phyloP scores from a whole-genome alignment of 768 basidiomycete species.

The Suillus ampliporus region DNA sequence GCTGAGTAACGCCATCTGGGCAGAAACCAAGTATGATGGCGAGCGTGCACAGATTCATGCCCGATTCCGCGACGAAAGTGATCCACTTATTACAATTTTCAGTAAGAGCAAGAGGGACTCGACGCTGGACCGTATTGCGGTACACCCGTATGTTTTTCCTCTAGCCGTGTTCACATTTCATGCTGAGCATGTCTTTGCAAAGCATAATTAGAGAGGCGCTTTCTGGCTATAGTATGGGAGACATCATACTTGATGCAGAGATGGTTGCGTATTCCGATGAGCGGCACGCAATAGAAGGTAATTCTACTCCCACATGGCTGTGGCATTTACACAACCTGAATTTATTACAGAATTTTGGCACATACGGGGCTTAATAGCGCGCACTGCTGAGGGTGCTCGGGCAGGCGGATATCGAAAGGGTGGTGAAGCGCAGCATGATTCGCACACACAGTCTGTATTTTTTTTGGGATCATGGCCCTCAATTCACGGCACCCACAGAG shows the following conservation, averaged over 20 bases:
- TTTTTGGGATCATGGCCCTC: slow-evolving; percentile 34
- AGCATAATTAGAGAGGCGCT: slow-evolving; percentile 69
- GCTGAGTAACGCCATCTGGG: slow-evolving; percentile 57
- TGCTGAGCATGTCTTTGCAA: slow-evolving; percentile 16
- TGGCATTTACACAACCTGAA: slow-evolving; percentile 2
- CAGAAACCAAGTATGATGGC: slow-evolving; percentile 94
- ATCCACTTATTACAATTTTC: slow-evolving; percentile 71
- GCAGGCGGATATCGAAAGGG: slow-evolving; percentile 25
- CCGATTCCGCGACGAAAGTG: slow-evolving; percentile 44
- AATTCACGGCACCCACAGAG: slow-evolving; percentile 34
- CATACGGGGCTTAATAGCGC: slow-evolving; percentile 63
- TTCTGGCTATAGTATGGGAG: slow-evolving; percentile 44
- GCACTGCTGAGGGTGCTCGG: slow-evolving; percentile 62
- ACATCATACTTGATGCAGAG: slow-evolving; percentile 79
- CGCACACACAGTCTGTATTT: slow-evolving; percentile 25
- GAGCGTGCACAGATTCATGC: slow-evolving; percentile 95
- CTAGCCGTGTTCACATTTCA: neutral
- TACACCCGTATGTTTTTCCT: slow-evolving; percentile 50
- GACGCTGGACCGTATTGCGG: slow-evolving; percentile 72
- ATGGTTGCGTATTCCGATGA: slow-evolving; percentile 83
- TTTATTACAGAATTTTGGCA: slow-evolving; percentile 72
- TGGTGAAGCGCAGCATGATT: slow-evolving; percentile 26
- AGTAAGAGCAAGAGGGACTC: slow-evolving; percentile 90
- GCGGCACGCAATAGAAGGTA: slow-evolving; percentile 69
- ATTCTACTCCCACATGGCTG: slow-evolving; percentile 24